Evolutionary conservation across 176 grass and related monocot species (phyloP), one percentile per base, ranked within the genome.

Genomic region (Guadua angustifolia): DNA sequence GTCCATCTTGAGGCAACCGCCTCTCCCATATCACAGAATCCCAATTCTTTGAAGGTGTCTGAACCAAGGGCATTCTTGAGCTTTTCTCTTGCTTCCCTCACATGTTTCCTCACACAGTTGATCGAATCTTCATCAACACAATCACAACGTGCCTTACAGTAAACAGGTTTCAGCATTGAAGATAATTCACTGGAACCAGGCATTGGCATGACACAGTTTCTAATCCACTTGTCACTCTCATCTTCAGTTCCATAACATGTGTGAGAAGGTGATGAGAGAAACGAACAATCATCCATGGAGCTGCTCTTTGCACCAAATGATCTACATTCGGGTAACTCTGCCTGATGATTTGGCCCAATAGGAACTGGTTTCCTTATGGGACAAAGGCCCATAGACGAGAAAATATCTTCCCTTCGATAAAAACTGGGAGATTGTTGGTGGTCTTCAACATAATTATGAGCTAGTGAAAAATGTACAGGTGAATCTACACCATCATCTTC

Each of bases 21-120:
- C 92, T 94, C 95, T 47, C 92, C 95, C 88, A 97, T 97, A 52
- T 93, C 84, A 71, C 58, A 55, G 7, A 94, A 94, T 14, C 95
- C 95, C 67, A 97, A 86, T 58, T 88, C 88, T 77, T 70, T 60
- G 47, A 97, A 94, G 49, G 65, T 90, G 10, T 90, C 76, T 58
- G 53, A 39, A 33, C 88, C 90, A 85, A 94, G 40, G 35, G 42
- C 51, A 55, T 39, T 53, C 84, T 75, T 93, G 74, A 94, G 74
- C 17, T 74, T 91, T 80, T 89, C 75, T 89, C 95, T 94, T 69
- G 62, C 86, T 83, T 93, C 86, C 59, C n/a, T 91, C 49, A 94
- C 87, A 91, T 93, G 95, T 64, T 97, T 91, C 81, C 76, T 97
- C 29, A 89, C 79, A 78, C 95, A 97, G 68, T 75, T 56, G 18